These are phyloP conservation scores for Pyropia haitanensis DNA, from an alignment of 23 red algal species.

Conservation along the genomic window DNA sequence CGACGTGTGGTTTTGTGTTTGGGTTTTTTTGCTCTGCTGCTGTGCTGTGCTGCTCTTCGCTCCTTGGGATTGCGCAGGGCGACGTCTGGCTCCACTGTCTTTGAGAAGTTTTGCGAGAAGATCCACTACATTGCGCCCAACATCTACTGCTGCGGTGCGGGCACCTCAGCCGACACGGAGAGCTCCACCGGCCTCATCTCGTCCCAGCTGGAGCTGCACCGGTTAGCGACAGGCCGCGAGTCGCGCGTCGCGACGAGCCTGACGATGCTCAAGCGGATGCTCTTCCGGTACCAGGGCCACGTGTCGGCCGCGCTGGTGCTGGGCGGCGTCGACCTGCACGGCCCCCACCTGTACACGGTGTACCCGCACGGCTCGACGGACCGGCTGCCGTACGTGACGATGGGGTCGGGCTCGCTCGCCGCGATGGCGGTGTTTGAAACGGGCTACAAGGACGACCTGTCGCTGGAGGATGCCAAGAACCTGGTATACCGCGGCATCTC, in stretches of 20 bases:
- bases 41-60: not conserved
- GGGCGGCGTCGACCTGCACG: constrained; percentile 91
- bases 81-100: constrained; percentile 73
- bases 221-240: constrained; percentile 57
- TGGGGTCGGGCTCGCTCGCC: constrained; percentile 94
- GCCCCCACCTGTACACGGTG: constrained; percentile 93
- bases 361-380: constrained; percentile 97
- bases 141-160: constrained; percentile 98
- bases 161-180: constrained; percentile 96
- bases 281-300: constrained; percentile 96
- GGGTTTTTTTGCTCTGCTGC: not conserved
- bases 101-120: constrained; percentile 98
- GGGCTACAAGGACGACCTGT: constrained; percentile 80
- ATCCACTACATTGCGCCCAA: constrained; percentile 99
- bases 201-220: constrained; percentile 79
- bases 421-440: constrained; percentile 98
- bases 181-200: constrained; percentile 82
- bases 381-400: constrained; percentile 90
- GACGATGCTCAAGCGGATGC: constrained; percentile 87
- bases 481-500: constrained; percentile 89
- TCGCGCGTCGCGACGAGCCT: constrained; percentile 69
- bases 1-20: constrained; percentile 2
- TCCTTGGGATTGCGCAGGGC: constrained; percentile 10
- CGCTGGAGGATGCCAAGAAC: constrained; percentile 68
- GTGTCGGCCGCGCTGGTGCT: constrained; percentile 90